These are phyloP conservation scores for Emericellopsis cladophorae DNA, from an alignment of 2,329 filamentous ascomycete species.

Conservation along the genomic window DNA sequence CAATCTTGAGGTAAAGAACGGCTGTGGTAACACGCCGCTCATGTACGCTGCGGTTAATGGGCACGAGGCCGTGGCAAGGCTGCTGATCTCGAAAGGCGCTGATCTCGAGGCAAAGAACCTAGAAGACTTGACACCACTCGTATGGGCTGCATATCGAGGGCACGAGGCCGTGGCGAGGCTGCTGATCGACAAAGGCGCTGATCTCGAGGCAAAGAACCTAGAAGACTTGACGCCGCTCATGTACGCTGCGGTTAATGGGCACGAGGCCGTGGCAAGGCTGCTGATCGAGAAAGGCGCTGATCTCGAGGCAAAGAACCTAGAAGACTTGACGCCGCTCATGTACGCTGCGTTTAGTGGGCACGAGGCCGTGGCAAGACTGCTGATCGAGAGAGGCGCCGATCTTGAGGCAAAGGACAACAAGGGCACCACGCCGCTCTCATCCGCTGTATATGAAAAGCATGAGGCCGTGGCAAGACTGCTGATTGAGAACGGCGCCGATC, in stretches of 20 bases:
- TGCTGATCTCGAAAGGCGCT: slow-evolving; percentile 7
- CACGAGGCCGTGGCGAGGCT: slow-evolving; percentile 1
- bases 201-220: slow-evolving; percentile 6
- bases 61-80: not conserved
- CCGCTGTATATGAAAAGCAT: too few species aligned
- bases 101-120: slow-evolving; percentile 5
- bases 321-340: slow-evolving; percentile 1
- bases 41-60: slow-evolving; percentile 1
- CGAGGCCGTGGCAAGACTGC: too few species aligned
- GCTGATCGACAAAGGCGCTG: slow-evolving; percentile 7
- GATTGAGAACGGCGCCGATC: too few species aligned
- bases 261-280: slow-evolving; percentile 7
- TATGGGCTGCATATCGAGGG: not conserved
- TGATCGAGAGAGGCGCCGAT: slow-evolving; percentile 8
- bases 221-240: slow-evolving; percentile 7
- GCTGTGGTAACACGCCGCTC: not conserved
- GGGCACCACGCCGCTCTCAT: slow-evolving; percentile 2
- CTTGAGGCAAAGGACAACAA: slow-evolving; percentile 1
- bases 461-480: too few species aligned
- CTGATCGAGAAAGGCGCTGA: slow-evolving; percentile 8
- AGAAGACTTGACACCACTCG: slow-evolving; percentile 1
- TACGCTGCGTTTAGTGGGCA: slow-evolving; percentile 7
- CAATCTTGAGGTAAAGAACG: slow-evolving; percentile 1
- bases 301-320: not conserved
- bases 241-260: slow-evolving; percentile 6